Evolutionary conservation across 1,139 yeast genomes (phyloP), one percentile per base, ranked within the genome.

Genomic region (Hansenula anomala): DNA sequence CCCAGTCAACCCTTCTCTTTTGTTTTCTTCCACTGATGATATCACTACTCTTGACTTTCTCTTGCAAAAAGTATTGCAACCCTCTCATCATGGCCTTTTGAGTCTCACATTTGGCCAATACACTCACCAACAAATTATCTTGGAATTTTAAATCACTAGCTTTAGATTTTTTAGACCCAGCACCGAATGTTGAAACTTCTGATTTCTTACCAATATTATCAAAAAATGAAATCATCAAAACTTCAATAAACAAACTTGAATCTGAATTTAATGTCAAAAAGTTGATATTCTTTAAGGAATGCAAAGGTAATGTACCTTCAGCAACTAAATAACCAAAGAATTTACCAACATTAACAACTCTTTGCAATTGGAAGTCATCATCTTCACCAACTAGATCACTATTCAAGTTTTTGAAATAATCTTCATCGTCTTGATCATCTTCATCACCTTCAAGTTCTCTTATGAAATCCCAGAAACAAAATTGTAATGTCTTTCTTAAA

Each of bases 381-480:
- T 69, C 68, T 9, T 49, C 50, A 12, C 38, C 51, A 19, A 60
- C 64, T 30, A 66, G 61, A 22, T 57, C 65, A 6, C 47, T 52
- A 24, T 51, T 49, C 28, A 46, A 39, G 14, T 42, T 44, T 40
- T 55, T 53, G 41, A 51, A 52, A 37, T 47, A 47, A 30, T 56
- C 59, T 8, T 49, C 58, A 13, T 64, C 71, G 6, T 57, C 62
- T 10, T 64, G 69, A 6, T 64, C 69, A 8, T 60, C 69, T 4
- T 61, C 72, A 7, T 71, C 75, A 4, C 67, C 73, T 49, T 84
- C 96, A 35, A 88, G 66, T 27, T 81, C 88, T 47, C 79, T 78
- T n/a, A 90, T 55, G 37, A 80, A 71, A 59, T 92, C 96, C 97
- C 97, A 94, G 33, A 94, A 69, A 56, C 80, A 71, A 58, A 92